Evolutionary conservation across 345 rosid species (phyloP).

Genomic region (Linum usitatissimum): DNA sequence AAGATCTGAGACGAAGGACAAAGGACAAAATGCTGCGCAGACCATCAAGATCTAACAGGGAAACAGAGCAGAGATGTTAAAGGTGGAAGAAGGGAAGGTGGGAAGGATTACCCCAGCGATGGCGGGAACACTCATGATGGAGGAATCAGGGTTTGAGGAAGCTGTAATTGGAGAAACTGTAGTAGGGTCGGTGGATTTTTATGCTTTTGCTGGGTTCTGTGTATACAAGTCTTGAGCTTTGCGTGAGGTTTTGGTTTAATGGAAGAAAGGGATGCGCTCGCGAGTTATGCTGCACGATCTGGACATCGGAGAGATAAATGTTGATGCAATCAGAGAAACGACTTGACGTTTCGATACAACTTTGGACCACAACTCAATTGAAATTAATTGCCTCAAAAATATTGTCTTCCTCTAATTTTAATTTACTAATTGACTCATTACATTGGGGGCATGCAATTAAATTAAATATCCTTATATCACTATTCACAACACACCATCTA

Average conservation of each 20-base stretch:
- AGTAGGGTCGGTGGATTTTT: background rate
- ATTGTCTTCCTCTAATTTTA: too few species aligned
- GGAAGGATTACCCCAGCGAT: constrained; percentile 10
- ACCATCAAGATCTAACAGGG: background rate
- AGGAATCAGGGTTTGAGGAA: background rate
- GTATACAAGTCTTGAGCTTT: background rate
- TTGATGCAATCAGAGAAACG: too few species aligned
- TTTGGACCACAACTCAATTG: too few species aligned
- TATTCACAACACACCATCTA: too few species aligned
- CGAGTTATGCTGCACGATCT: too few species aligned
- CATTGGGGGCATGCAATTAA: too few species aligned
- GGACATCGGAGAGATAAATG: too few species aligned
- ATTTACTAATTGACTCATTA: too few species aligned
- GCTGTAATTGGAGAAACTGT: background rate
- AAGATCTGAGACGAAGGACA: background rate
- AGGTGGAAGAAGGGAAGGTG: background rate
- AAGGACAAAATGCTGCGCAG: background rate
- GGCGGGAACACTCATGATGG: constrained; percentile 17
- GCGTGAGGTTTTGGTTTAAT: background rate
- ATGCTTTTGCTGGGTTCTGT: background rate
- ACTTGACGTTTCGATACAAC: too few species aligned
- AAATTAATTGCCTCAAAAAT: too few species aligned
- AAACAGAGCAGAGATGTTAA: background rate
- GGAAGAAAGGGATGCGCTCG: background rate
- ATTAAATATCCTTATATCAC: too few species aligned